Conservation (phyloP, 139 green algal genomes). For the Chlorella ohadii region DNA sequence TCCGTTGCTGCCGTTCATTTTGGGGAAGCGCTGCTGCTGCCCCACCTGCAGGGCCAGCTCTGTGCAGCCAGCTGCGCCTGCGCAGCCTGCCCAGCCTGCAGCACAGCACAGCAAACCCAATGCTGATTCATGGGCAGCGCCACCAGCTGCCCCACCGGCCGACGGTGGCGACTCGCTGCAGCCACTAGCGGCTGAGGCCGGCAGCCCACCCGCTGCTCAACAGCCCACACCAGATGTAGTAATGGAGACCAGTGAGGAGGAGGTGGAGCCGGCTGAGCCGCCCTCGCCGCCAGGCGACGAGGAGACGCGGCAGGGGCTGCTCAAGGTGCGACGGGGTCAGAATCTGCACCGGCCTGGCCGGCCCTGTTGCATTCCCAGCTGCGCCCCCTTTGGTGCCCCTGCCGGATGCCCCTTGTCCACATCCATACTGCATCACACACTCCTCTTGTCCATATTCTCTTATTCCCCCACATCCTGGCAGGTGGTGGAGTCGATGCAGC, state of each 20-base stretch:
- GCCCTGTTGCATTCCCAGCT: background rate
- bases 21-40: no score
- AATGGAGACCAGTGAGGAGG: background rate
- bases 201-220: background rate
- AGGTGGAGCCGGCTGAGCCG: background rate
- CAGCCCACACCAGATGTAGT: background rate
- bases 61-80: no score
- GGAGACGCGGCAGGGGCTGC: slow-evolving; percentile 7
- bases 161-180: no score
- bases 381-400: no score
- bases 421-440: no score
- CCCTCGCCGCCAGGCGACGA: background rate
- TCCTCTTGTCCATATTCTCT: no score
- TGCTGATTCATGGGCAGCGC: no score
- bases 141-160: background rate
- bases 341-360: background rate
- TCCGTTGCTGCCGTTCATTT: no score
- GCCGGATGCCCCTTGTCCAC: background rate
- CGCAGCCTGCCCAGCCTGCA: background rate
- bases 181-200: background rate
- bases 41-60: no score
- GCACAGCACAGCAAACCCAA: background rate
- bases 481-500: slow-evolving; percentile 2
- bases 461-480: background rate
- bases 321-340: background rate